Evolutionary conservation across 352 stramenopile genomes (phyloP), one percentile per base, ranked within the genome.

Genomic region (Phytophthora ohioensis): DNA sequence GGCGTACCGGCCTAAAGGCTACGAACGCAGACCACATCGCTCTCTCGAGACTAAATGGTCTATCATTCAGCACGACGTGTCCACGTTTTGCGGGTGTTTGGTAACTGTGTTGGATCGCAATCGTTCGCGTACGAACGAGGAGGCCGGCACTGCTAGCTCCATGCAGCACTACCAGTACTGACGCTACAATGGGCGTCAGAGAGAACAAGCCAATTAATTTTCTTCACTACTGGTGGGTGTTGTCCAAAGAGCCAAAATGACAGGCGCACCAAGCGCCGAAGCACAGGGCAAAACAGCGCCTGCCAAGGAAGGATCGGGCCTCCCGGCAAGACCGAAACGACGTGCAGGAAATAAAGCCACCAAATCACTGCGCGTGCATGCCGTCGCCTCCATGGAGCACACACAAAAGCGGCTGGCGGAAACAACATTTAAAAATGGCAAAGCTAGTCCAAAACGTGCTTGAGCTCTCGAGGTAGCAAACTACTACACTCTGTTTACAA

Each of bases 1-100:
- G n/a, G n/a, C n/a, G n/a, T 7, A 47, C 31, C 4, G 6, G 34
- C 15, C 32, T 15, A 10, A 45, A 17, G 57, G 45, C n/a, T 13
- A 36, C 6, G 42, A 46, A 9, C 5, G 5, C 31, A 17, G 56
- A 21, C 45, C 43, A 0, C 3, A 41, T 17, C 43, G 57, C 10
- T 64, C 57, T 2, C 57, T 56, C 9, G 32, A 64, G 8, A 48
- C n/a, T 15, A 56, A 64, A 39, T 64, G 43, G 57, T 56, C 32
- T 21, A 27, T 13, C 8, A 64, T 64, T 64, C 45, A 63, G 17
- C 56, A 63, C 12, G 42, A 63, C 5, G 42, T 46, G 1, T 35
- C 43, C 32, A 63, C 54, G 43, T 63, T 64, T 36, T 46, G 2
- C 10, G 34, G 45, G 12, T 35, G 42, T 17, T 27, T 54, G 12